Evolutionary conservation across 352 stramenopile genomes (phyloP).

Genomic region (Pythium inflatum): DNA sequence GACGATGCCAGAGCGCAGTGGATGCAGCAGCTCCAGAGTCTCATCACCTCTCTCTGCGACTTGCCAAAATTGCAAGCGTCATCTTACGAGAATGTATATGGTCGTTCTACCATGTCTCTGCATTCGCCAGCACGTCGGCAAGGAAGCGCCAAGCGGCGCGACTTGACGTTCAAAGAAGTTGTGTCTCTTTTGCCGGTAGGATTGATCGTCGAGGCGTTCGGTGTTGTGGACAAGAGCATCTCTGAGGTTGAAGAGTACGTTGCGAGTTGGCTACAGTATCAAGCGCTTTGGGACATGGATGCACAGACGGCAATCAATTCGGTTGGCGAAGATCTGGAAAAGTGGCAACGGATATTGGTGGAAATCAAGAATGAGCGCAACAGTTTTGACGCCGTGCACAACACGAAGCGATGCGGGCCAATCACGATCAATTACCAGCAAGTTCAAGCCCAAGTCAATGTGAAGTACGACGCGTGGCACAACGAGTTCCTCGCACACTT

Average conservation of each 20-base stretch:
- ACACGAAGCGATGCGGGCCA: constrained; percentile 90
- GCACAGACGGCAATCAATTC: constrained; percentile 91
- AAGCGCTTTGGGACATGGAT: constrained; percentile 99
- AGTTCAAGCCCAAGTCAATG: constrained; percentile 93
- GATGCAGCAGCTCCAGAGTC: constrained; percentile 92
- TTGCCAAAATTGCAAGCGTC: constrained; percentile 90
- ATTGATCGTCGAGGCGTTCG: constrained; percentile 79
- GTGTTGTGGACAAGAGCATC: constrained; percentile 74
- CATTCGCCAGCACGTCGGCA: constrained; percentile 69
- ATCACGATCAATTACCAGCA: constrained; percentile 92
- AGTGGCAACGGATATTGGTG: constrained; percentile 97
- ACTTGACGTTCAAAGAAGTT: constrained; percentile 76
- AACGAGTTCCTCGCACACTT: constrained; percentile 98
- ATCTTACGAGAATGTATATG: constrained; percentile 88
- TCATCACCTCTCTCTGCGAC: constrained; percentile 94
- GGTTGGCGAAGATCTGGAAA: constrained; percentile 94
- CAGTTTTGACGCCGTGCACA: constrained; percentile 93
- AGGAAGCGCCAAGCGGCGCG: constrained; percentile 48
- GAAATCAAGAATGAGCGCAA: constrained; percentile 96
- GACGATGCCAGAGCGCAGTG: constrained; percentile 88
- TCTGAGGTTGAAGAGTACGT: constrained; percentile 93
- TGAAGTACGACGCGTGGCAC: constrained; percentile 99
- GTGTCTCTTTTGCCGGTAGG: constrained; percentile 58
- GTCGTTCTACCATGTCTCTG: constrained; percentile 61
- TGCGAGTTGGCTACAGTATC: constrained; percentile 97